Conservation (phyloP, 192 early-diverging fungal species). For the Phycomyces nitens region DNA sequence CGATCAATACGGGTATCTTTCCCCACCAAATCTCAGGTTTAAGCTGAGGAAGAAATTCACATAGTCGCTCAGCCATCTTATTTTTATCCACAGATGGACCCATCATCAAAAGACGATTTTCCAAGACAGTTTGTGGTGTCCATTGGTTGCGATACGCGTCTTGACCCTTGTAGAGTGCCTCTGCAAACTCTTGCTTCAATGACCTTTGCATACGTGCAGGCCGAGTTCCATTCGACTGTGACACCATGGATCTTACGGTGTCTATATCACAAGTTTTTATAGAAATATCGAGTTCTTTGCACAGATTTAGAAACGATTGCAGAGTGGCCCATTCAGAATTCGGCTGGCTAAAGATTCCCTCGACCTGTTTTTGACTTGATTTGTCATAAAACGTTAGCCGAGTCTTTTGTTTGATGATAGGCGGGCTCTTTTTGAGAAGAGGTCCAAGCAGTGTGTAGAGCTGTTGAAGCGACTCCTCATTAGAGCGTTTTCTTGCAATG, state of each 20-base stretch:
- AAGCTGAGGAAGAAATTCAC: constrained; percentile 15
- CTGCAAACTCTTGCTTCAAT: constrained; percentile 21
- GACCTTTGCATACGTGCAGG: not conserved
- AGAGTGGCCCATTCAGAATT: constrained; percentile 16
- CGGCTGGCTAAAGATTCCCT: not conserved
- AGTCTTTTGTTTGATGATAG: not conserved
- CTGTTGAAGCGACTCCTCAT: constrained; percentile 14
- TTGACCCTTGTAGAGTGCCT: constrained; percentile 12
- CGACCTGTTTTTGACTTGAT: not conserved
- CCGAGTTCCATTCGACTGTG: not conserved
- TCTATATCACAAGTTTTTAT: constrained; percentile 9
- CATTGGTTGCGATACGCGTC: not conserved
- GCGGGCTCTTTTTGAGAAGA: not conserved
- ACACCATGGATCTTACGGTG: constrained; percentile 5
- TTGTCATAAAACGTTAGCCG: constrained; percentile 7
- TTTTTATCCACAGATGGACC: constrained; percentile 16
- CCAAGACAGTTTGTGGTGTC: constrained; percentile 4
- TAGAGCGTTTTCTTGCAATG: constrained; percentile 10
- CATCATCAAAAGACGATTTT: constrained; percentile 15
- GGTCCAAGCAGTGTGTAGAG: constrained; percentile 11
- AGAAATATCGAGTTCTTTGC: constrained; percentile 14
- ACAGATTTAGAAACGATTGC: constrained; percentile 19
- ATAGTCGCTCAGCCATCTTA: not conserved
- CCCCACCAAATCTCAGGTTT: constrained; percentile 24
- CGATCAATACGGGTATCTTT: constrained; percentile 20